These are phyloP conservation scores for Aureobasidium leucospermi DNA, from an alignment of 2,329 filamentous ascomycete genomes.

Conservation along the genomic window DNA sequence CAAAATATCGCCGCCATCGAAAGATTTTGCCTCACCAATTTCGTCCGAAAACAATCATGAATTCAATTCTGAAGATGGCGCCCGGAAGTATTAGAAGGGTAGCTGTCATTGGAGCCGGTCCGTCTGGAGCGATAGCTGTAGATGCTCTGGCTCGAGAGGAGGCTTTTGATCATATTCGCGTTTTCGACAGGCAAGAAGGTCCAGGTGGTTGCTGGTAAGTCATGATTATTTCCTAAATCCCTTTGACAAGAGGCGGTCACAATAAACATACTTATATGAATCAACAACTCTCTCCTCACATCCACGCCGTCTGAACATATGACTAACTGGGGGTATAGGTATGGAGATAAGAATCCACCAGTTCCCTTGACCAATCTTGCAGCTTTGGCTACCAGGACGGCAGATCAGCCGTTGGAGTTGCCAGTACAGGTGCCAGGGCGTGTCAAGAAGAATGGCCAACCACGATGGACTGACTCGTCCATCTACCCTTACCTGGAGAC, in stretches of 20 bases:
- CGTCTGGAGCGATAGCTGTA: constrained; percentile 52
- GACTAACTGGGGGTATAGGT: constrained; percentile 6
- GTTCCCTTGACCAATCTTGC: constrained; percentile 39
- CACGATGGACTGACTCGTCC: constrained; percentile 51
- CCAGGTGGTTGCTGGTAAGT: constrained; percentile 55
- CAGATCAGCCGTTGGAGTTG: constrained; percentile 43
- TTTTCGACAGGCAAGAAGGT: constrained; percentile 55
- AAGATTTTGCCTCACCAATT: background rate
- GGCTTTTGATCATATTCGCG: constrained; percentile 50
- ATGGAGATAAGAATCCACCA: constrained; percentile 27
- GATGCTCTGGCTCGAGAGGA: constrained; percentile 55
- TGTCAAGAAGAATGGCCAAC: constrained; percentile 35
- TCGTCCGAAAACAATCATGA: background rate
- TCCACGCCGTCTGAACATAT: background rate
- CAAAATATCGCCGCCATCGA: background rate
- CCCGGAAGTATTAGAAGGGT: constrained; percentile 30
- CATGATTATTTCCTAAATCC: constrained; percentile 17
- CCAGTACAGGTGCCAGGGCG: constrained; percentile 43
- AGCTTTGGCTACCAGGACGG: constrained; percentile 39
- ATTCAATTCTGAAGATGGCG: background rate
- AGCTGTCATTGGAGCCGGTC: constrained; percentile 55
- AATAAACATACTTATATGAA: background rate
- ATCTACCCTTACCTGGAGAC: constrained; percentile 60
- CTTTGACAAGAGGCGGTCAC: background rate
- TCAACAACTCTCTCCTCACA: background rate